Conservation (phyloP, 2,329 filamentous ascomycete species). For the Metarhizium humberi region DNA sequence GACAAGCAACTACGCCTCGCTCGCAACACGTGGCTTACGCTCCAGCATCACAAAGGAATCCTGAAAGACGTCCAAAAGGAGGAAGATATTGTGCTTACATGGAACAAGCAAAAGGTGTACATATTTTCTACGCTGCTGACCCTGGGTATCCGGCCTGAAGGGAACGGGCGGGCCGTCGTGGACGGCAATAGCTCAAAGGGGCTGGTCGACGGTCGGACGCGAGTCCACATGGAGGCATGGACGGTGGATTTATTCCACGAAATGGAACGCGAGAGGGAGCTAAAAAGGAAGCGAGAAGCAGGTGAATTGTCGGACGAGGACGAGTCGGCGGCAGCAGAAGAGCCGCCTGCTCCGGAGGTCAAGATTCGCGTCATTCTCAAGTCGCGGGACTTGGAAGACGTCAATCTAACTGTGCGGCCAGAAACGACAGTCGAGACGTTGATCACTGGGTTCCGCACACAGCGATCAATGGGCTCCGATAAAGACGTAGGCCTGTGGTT, state of each 20-base stretch:
- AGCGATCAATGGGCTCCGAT: conserved; percentile 39
- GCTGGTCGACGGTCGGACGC: conserved; percentile 39
- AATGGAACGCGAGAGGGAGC: conserved; percentile 39
- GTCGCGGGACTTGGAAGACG: conserved; percentile 38
- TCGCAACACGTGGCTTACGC: conserved; percentile 58
- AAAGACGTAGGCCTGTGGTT: conserved; percentile 55
- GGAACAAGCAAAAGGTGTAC: conserved; percentile 64
- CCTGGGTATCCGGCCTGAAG: conserved; percentile 47
- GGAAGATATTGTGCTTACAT: conserved; percentile 64
- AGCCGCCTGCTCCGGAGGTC: conserved; percentile 15
- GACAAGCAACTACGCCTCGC: conserved; percentile 60
- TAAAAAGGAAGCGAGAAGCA: conserved; percentile 31
- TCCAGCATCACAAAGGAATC: conserved; percentile 38
- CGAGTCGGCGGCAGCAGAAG: conserved; percentile 13
- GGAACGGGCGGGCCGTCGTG: conserved; percentile 31
- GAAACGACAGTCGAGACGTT: conserved; percentile 55
- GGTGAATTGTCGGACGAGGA: conserved; percentile 29
- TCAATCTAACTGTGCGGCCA: conserved; percentile 40
- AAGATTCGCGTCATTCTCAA: conserved; percentile 45
- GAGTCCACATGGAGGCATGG: conserved; percentile 70
- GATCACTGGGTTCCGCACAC: conserved; percentile 49
- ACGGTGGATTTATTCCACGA: conserved; percentile 52
- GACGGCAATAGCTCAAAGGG: conserved; percentile 29
- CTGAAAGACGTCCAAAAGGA: conserved; percentile 30
- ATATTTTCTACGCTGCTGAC: conserved; percentile 64